Evolutionary conservation across 2,329 filamentous ascomycete genomes (phyloP).

Genomic region (Sclerotinia minor): DNA sequence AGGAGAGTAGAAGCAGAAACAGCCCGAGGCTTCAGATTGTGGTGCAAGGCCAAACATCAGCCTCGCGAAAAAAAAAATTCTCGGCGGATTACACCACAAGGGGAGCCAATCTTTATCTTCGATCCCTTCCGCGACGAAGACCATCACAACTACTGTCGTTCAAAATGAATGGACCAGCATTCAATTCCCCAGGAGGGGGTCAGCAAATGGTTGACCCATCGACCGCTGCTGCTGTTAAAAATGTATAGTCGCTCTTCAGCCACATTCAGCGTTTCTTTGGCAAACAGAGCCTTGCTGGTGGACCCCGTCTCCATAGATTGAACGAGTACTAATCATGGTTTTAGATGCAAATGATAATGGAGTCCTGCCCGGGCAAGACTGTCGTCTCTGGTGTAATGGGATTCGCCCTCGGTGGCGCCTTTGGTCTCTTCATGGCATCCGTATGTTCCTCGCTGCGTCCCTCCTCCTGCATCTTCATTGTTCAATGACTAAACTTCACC

Average conservation of each 20-base stretch:
- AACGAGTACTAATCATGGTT: neutral
- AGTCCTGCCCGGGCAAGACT: conserved; percentile 87
- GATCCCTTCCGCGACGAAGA: neutral
- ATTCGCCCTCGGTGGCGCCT: conserved; percentile 88
- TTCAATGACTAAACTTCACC: conserved; percentile 3
- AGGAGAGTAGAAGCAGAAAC: neutral
- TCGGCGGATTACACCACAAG: conserved; percentile 2
- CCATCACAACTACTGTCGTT: conserved; percentile 15
- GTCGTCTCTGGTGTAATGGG: conserved; percentile 90
- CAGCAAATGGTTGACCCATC: conserved; percentile 35
- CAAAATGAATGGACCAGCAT: conserved; percentile 37
- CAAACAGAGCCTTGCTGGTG: neutral
- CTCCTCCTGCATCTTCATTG: conserved; percentile 17
- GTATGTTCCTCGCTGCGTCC: conserved; percentile 53
- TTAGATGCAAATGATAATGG: conserved; percentile 59
- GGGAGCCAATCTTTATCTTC: neutral
- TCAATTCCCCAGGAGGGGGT: conserved; percentile 25
- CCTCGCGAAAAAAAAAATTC: conserved; percentile 26
- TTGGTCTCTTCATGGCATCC: conserved; percentile 97
- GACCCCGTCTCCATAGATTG: neutral
- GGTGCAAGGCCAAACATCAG: conserved; percentile 20
- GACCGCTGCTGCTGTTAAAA: conserved; percentile 39
- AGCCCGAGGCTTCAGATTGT: conserved; percentile 4
- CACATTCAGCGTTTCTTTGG: neutral
- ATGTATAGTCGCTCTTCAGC: conserved; percentile 31